Percentiles rank a stretch among this genome's conserved stretches.
Evolutionary conservation across 2,329 filamentous ascomycete species (phyloP).

Genomic region (Didymella lethalis): DNA sequence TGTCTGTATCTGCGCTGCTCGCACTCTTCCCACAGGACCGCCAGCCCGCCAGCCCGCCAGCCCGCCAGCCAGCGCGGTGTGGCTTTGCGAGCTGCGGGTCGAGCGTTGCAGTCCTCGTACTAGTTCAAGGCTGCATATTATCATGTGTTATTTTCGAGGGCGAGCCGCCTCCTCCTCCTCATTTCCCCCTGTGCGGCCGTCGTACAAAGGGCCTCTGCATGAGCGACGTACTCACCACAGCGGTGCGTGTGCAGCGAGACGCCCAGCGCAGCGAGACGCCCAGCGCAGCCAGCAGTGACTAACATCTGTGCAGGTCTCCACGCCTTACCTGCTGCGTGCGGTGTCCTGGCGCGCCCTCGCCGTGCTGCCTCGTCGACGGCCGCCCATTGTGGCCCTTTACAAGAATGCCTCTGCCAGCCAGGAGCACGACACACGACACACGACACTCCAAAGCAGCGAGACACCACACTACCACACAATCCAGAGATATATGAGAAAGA

Average conservation of each 20-base stretch:
- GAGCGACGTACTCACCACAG: neutral
- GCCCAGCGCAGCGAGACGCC: neutral
- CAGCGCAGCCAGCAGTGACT: neutral
- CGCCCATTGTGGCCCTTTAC: constrained; percentile 3
- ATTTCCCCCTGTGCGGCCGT: neutral
- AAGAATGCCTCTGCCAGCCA: neutral
- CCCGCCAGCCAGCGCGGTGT: too few species aligned
- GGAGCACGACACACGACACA: neutral
- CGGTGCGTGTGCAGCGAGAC: neutral
- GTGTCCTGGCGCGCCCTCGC: too few species aligned
- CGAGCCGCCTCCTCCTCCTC: neutral
- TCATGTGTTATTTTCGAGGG: too few species aligned
- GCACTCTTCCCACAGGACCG: too few species aligned
- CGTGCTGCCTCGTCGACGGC: neutral
- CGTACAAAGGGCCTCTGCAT: neutral
- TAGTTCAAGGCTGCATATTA: too few species aligned
- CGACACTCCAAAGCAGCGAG: neutral
- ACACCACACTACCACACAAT: neutral
- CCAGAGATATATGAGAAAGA: neutral
- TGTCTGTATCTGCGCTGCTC: neutral
- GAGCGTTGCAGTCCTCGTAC: too few species aligned
- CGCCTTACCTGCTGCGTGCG: too few species aligned
- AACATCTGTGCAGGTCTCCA: neutral
- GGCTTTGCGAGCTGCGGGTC: too few species aligned
- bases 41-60: too few species aligned